A percentile compares a stretch with the other conserved stretches of the same genome.
Evolutionary conservation across 148 eudicot species (phyloP).

Genomic region (Rhododendron williamsianum): DNA sequence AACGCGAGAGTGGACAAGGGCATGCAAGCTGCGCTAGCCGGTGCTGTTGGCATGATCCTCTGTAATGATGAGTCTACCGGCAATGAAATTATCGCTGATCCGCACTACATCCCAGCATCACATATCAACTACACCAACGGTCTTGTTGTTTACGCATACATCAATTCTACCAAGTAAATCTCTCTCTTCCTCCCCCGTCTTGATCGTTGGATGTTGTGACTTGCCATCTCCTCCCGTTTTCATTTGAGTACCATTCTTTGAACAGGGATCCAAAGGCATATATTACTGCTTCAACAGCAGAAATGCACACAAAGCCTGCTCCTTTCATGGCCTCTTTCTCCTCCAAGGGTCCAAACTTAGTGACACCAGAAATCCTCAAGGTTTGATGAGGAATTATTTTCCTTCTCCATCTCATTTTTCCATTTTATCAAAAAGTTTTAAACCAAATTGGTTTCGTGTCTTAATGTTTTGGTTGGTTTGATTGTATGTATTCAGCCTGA

Average conservation of each 20-base stretch:
- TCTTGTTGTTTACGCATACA: conserved; percentile 32
- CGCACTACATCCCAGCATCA: conserved; percentile 55
- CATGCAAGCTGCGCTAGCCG: conserved; percentile 36
- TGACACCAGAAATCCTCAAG: conserved; percentile 64
- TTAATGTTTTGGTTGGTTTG: neutral
- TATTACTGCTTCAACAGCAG: conserved; percentile 19
- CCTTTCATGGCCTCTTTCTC: conserved; percentile 66
- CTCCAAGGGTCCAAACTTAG: conserved; percentile 57
- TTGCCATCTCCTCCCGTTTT: neutral
- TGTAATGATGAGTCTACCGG: conserved; percentile 41
- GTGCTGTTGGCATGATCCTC: conserved; percentile 69
- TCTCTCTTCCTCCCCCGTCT: neutral
- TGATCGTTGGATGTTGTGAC: neutral
- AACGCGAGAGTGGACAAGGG: conserved; percentile 45
- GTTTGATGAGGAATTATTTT: neutral
- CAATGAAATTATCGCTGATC: conserved; percentile 41
- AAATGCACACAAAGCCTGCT: conserved; percentile 38
- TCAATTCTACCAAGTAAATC: conserved; percentile 42
- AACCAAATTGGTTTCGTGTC: neutral
- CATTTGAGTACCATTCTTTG: neutral
- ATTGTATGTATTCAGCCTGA: conserved; percentile 43
- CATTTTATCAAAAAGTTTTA: neutral
- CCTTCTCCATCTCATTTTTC: neutral
- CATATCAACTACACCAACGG: conserved; percentile 55
- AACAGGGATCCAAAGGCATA: conserved; percentile 34